Evolutionary conservation across 2,329 filamentous ascomycete genomes (phyloP).

Genomic region (Diaporthe helianthi): DNA sequence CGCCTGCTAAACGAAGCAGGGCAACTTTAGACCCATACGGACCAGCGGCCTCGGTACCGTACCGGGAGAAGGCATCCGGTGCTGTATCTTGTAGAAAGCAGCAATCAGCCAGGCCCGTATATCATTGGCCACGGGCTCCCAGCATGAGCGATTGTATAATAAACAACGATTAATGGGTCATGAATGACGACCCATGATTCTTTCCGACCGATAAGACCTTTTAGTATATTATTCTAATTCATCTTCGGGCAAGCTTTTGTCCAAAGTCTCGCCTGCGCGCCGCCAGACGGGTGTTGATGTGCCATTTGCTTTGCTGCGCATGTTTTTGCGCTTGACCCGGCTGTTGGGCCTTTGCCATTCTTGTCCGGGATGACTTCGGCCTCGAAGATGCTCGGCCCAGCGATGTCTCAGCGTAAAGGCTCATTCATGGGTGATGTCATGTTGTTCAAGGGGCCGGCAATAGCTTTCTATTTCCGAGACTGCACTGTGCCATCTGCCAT

Average conservation of each 20-base stretch:
- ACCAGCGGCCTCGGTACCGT: neutral
- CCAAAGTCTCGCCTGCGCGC: neutral
- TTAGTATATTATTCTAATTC: constrained; percentile 34
- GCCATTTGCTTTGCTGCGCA: neutral
- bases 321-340: neutral
- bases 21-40: neutral
- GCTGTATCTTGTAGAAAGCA: constrained; percentile 33
- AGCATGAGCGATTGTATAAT: constrained; percentile 37
- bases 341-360: neutral
- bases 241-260: constrained; percentile 26
- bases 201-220: constrained; percentile 27
- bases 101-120: constrained; percentile 29
- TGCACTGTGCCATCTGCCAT: constrained; percentile 78
- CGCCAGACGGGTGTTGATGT: neutral
- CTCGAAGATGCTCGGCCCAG: neutral
- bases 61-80: neutral
- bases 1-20: constrained; percentile 58
- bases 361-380: neutral
- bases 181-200: constrained; percentile 33
- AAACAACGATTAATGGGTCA: constrained; percentile 35
- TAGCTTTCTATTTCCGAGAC: constrained; percentile 43
- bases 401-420: neutral
- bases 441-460: neutral
- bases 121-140: constrained; percentile 28
- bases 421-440: neutral